Percentiles rank a stretch among this genome's conserved stretches.
Evolutionary conservation across 1,139 yeast genomes (phyloP).

Genomic region (Candida tropicalis): DNA sequence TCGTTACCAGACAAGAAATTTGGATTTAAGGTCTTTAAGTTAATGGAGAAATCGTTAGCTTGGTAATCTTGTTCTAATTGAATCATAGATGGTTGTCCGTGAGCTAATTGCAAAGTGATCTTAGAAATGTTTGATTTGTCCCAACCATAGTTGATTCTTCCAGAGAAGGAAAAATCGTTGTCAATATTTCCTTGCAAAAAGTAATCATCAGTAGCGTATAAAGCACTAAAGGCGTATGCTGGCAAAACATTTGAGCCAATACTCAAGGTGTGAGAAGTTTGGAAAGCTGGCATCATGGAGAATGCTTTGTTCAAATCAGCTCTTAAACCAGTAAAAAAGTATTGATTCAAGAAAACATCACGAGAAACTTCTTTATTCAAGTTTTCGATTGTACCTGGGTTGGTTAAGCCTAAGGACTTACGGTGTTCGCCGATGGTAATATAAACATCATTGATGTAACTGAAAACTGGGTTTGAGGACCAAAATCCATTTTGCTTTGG

Average conservation of each 20-base stretch:
- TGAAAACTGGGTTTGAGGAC: slow-evolving; percentile 85
- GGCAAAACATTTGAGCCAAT: slow-evolving; percentile 88
- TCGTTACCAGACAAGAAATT: slow-evolving; percentile 65
- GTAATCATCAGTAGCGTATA: slow-evolving; percentile 84
- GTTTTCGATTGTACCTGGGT: slow-evolving; percentile 96
- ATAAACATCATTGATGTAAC: slow-evolving; percentile 79
- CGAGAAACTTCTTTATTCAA: slow-evolving; percentile 90
- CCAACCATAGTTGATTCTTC: slow-evolving; percentile 94
- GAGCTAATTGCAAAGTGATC: slow-evolving; percentile 84
- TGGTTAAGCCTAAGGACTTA: slow-evolving; percentile 74
- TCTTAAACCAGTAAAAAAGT: slow-evolving; percentile 93
- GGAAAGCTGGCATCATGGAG: slow-evolving; percentile 92
- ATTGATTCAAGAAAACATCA: slow-evolving; percentile 88
- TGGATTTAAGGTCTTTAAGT: slow-evolving; percentile 91
- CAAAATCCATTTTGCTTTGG: slow-evolving; percentile 62
- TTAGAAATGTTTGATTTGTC: slow-evolving; percentile 76
- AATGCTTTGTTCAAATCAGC: slow-evolving; percentile 96
- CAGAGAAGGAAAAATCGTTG: slow-evolving; percentile 81
- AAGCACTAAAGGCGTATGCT: slow-evolving; percentile 88
- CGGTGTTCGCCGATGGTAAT: slow-evolving; percentile 76
- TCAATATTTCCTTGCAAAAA: slow-evolving; percentile 92
- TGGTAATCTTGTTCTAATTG: slow-evolving; percentile 96
- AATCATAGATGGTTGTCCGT: slow-evolving; percentile 90
- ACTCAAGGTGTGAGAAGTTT: slow-evolving; percentile 92
- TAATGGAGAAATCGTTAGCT: slow-evolving; percentile 84